Conservation (phyloP, 2,329 filamentous ascomycete species). For the Colletotrichum sp. region DNA sequence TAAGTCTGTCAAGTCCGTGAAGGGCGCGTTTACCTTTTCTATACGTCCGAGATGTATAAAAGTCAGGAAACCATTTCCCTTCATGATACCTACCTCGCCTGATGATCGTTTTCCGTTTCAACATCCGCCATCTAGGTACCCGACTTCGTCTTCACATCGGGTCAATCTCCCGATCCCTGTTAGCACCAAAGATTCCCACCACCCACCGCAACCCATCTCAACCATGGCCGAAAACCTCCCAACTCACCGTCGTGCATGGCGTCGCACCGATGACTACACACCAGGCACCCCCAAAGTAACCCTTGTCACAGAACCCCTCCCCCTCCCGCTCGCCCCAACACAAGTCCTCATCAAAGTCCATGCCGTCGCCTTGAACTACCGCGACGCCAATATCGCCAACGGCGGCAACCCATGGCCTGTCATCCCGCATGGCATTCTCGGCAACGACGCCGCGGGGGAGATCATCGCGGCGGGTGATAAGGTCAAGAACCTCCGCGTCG, state of each 20-base stretch:
- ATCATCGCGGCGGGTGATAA: slow-evolving; percentile 40
- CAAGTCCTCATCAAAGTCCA: slow-evolving; percentile 34
- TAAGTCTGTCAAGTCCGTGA: background rate
- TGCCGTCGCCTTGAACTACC: slow-evolving; percentile 37
- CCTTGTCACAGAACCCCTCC: slow-evolving; percentile 35
- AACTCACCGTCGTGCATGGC: slow-evolving; percentile 25
- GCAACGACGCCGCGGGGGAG: slow-evolving; percentile 47
- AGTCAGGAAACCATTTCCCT: background rate
- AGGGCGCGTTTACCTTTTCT: background rate
- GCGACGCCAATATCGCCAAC: slow-evolving; percentile 40
- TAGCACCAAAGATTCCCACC: background rate
- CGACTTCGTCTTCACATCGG: background rate
- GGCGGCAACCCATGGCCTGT: slow-evolving; percentile 46
- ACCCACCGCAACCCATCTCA: background rate
- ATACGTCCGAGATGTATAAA: background rate
- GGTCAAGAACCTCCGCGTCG: slow-evolving; percentile 33
- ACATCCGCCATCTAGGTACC: background rate
- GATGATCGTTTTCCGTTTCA: background rate
- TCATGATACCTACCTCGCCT: background rate
- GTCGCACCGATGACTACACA: slow-evolving; percentile 32
- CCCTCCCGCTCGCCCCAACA: slow-evolving; percentile 32
- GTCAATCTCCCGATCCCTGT: background rate
- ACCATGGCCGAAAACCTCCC: background rate
- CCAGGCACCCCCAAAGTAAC: slow-evolving; percentile 35
- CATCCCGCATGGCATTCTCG: slow-evolving; percentile 32